Evolutionary conservation across 2,329 filamentous ascomycete genomes (phyloP), one percentile per base, ranked within the genome.

Genomic region (Drechslerella stenobrocha): DNA sequence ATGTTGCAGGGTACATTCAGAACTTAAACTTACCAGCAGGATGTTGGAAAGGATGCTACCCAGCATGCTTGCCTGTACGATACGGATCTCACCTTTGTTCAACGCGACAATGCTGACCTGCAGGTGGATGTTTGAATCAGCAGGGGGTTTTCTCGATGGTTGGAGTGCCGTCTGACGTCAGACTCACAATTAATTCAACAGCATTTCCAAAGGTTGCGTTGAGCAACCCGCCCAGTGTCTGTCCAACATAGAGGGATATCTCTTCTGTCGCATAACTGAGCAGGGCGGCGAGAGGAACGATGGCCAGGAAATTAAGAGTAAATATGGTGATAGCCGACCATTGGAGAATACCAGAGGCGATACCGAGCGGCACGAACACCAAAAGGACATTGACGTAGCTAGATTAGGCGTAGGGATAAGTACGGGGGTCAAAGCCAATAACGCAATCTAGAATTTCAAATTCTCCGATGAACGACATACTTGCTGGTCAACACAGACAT

Each of bases 11-110:
- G 26, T 18, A 53, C 40, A 30, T 18, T 22, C 60, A 15, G 18
- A 28, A n/a, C 26, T 26, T 15, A 18, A 60, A 52, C 71, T 22
- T 70, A 73, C 92, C 20, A 97, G 84, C 5, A 97, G 82, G 71
- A 96, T 86, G 77, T 97, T 97, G 71, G 92, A 96, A 35, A 97
- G 81, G 73, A 97, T 95, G 74, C 89, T 95, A 47, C 93, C 92
- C 30, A 97, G 85, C 91, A 97, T 97, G 70, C 90, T 95, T 18
- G 92, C 88, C 78, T 97, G 93, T n/a, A 97, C 92, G 71, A 97
- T 91, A 73, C 92, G 86, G 75, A 96, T 95, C 78, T 97, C 88
- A 70, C 85, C 84, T 73, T 93, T 85, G 71, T 81, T 84, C 45
- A 98, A 82, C 15, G 93, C 93, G 70, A 97, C 87, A 72, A 97